A percentile compares a stretch with the other conserved stretches of the same genome.
Evolutionary conservation across 176 grass and related monocot genomes (phyloP).

Genomic region (Aegilops umbellulata): DNA sequence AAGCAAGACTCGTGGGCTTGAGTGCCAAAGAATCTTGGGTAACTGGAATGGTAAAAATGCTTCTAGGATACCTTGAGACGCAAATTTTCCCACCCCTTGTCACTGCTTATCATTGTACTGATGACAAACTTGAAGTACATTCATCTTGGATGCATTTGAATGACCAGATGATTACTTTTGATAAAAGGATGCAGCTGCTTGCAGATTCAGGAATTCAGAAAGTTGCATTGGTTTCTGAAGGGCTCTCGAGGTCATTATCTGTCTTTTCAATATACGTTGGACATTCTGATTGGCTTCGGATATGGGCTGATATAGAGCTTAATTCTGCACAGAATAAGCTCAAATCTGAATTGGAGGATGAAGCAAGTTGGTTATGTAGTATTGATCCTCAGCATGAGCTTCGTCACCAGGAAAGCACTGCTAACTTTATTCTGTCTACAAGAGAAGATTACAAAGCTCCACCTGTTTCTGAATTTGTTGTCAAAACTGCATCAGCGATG

Average conservation of each 20-base stretch:
- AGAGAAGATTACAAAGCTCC: constrained; percentile 87
- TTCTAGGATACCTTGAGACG: constrained; percentile 67
- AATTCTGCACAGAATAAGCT: constrained; percentile 62
- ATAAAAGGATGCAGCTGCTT: constrained; percentile 86
- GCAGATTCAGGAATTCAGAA: constrained; percentile 70
- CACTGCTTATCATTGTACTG: constrained; percentile 32
- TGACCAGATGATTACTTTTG: constrained; percentile 83
- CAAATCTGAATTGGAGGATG: constrained; percentile 59
- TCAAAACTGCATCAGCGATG: constrained; percentile 75
- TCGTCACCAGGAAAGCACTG: constrained; percentile 35
- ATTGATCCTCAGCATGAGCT: constrained; percentile 31
- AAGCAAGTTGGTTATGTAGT: constrained; percentile 52
- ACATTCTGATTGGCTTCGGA: constrained; percentile 86
- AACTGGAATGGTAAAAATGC: constrained; percentile 83
- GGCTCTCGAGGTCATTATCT: constrained; percentile 58
- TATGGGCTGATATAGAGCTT: constrained; percentile 79
- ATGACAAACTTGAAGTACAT: constrained; percentile 50
- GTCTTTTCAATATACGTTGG: constrained; percentile 75
- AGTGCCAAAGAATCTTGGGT: constrained; percentile 99
- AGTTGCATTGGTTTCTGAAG: constrained; percentile 51
- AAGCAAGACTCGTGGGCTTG: constrained; percentile 69
- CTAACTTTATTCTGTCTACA: constrained; percentile 65
- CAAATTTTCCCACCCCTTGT: constrained; percentile 64
- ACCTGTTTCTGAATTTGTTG: constrained; percentile 65
- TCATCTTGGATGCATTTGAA: constrained; percentile 85